Evolutionary conservation across 176 grass and related monocot genomes (phyloP), one percentile per base, ranked within the genome.

Genomic region (Leersia perrieri): DNA sequence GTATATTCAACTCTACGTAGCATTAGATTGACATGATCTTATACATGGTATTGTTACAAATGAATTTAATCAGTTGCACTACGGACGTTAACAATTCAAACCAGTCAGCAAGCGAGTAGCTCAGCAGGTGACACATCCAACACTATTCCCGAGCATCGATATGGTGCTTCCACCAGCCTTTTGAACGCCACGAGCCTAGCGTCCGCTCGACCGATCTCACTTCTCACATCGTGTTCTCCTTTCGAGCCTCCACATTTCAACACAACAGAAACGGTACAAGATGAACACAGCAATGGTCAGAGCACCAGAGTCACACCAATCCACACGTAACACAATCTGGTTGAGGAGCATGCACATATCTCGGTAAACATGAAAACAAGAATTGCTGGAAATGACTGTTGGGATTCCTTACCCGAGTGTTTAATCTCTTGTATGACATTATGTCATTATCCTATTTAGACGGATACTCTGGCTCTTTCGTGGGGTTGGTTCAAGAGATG

Each of bases 401-500:
- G 38, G 4, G 45, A 63, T 26, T 39, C 47, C 35, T 85, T 67
- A 74, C 79, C 49, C 11, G 25, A 25, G 20, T 45, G 45, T 72
- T 72, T 3, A 47, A 72, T 13, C 12, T 32, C n/a, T 49, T 25
- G n/a, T 34, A 60, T 60, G 15, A 25, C 60, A 26, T 94, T 86
- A 94, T 36, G 83, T 70, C 82, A 80, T 47, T 55, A 94, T 94
- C 89, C 90, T 92, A 67, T 94, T 94, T 60, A 98, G 82, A 33
- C 80, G 90, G 71, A 98, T 88, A 68, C 45, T 91, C 78, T 94
- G 95, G 84, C 39, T 94, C 73, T 91, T 94, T 2, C 86, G 88
- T 1, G 92, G 87, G 38, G 86, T 89, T 64, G 89, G 86, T 73
- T 96, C 93, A 51, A 96, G 60, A 35, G 97, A 92, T 33, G 97